These are phyloP conservation scores for Xylariaceae sp. DNA, from an alignment of 2,329 filamentous ascomycete species.

Conservation along the genomic window DNA sequence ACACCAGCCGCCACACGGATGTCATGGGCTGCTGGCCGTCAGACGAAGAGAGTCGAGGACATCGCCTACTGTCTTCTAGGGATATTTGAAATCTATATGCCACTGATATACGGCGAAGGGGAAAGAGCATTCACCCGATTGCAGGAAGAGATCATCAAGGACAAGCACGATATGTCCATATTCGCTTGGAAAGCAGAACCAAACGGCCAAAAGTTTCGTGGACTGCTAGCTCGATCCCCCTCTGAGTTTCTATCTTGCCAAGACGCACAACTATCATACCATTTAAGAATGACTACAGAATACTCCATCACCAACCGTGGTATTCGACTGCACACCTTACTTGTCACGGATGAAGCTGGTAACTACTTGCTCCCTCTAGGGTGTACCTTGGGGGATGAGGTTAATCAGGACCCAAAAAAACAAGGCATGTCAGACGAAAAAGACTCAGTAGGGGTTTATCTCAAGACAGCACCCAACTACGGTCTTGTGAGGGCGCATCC, in stretches of 20 bases:
- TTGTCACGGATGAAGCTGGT: slow-evolving; percentile 8
- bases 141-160: slow-evolving; percentile 24
- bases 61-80: slow-evolving; percentile 24
- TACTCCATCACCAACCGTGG: slow-evolving; percentile 21
- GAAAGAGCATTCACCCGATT: slow-evolving; percentile 15
- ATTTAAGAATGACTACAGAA: slow-evolving; percentile 16
- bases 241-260: slow-evolving; percentile 11
- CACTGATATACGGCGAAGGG: slow-evolving; percentile 21
- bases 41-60: slow-evolving; percentile 19
- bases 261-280: slow-evolving; percentile 8
- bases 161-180: slow-evolving; percentile 19
- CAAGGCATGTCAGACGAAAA: neutral
- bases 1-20: slow-evolving; percentile 5
- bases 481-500: slow-evolving; percentile 10
- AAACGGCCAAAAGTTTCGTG: slow-evolving; percentile 15
- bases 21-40: slow-evolving; percentile 17
- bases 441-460: slow-evolving; percentile 14
- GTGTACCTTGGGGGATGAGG: slow-evolving; percentile 1
- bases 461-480: slow-evolving; percentile 10
- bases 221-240: slow-evolving; percentile 13
- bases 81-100: slow-evolving; percentile 23
- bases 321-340: slow-evolving; percentile 8
- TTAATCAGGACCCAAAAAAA: neutral
- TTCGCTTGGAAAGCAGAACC: slow-evolving; percentile 22
- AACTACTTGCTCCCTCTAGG: slow-evolving; percentile 12